Conservation (phyloP, 345 rosid species). For the Geranium rotundifolium region DNA sequence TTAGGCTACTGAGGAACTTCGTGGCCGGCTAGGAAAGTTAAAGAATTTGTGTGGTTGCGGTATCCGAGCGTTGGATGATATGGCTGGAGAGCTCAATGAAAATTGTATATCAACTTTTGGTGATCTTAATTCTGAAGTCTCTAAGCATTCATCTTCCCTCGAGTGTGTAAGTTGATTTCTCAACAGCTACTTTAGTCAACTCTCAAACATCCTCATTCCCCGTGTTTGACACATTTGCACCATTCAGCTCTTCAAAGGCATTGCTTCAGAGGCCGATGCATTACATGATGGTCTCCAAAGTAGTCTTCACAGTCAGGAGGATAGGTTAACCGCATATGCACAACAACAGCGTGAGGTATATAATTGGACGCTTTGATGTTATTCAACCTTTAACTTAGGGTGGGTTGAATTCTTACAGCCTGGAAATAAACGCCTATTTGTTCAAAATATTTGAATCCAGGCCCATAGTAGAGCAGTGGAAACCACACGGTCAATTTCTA, state of each 20-base stretch:
- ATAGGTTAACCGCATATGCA: slow-evolving; percentile 63
- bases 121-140: slow-evolving; percentile 71
- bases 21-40: slow-evolving; percentile 55
- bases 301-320: slow-evolving; percentile 69
- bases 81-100: slow-evolving; percentile 66
- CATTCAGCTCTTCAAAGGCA: slow-evolving; percentile 73
- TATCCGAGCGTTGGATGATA: slow-evolving; percentile 60
- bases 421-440: not conserved
- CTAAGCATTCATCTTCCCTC: slow-evolving; percentile 65
- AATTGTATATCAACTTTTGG: slow-evolving; percentile 69
- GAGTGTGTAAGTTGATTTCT: slow-evolving; percentile 49
- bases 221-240: slow-evolving; percentile 10
- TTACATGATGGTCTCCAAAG: slow-evolving; percentile 71
- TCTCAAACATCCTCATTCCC: slow-evolving; percentile 3
- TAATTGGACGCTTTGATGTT: slow-evolving; percentile 3
- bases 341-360: slow-evolving; percentile 74
- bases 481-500: slow-evolving; percentile 71
- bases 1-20: slow-evolving; percentile 88
- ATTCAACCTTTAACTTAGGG: not conserved
- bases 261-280: slow-evolving; percentile 82
- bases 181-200: slow-evolving; percentile 1
- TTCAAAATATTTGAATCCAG: slow-evolving; percentile 26
- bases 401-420: not conserved
- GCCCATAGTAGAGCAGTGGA: slow-evolving; percentile 85
- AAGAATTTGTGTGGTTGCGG: slow-evolving; percentile 63